Evolutionary conservation across 208 protist genomes (phyloP), one percentile per base, ranked within the genome.

Genomic region (Leishmania guyanensis): DNA sequence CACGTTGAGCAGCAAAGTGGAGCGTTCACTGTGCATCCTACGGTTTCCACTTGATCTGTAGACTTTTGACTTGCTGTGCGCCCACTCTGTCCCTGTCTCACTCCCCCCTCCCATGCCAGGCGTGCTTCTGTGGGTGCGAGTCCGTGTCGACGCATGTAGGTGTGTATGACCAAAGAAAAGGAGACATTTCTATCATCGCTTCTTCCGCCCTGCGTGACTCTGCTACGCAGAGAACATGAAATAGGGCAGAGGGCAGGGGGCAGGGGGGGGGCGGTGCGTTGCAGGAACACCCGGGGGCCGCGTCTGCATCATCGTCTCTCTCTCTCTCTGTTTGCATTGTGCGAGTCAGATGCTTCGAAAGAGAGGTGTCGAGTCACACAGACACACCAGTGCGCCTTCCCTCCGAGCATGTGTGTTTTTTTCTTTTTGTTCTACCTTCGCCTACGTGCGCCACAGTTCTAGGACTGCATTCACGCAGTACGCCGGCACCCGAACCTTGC

Each of bases 391-490:
- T 50, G 26, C 22, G 12, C n/a, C 26, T 12, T 56, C 39, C 56
- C 26, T 75, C 69, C 10, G 17, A 39, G 17, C 16, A 16, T 10
- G 43, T 16, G 10, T 33, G n/a, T 26, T 46, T 46, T 46, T 46
- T 46, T 43, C 39, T 43, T 43, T 46, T 46, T 46, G 43, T 46
- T 16, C n/a, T 71, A 48, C 33, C 54, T 29, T 65, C 74, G 33
- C 10, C 39, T 77, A 90, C 20, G 71, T 86, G 20, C 84, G 88
- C 50, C 69, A 83, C 9, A 91, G 81, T 66, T 91, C 86, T 1
- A 91, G 77, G 54, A 89, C 62, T 10, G 86, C 78, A 36, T 81
- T 83, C 48, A 91, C 68, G 74, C 86, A 91, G 79, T 88, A 91
- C 64, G 83, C 84, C 54, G 72, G 77, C 43, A 64, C 33, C 73